Percentiles rank a stretch among this genome's conserved stretches.
These are phyloP conservation scores for Russula abietina DNA, from an alignment of 768 basidiomycete genomes.

Conservation along the genomic window DNA sequence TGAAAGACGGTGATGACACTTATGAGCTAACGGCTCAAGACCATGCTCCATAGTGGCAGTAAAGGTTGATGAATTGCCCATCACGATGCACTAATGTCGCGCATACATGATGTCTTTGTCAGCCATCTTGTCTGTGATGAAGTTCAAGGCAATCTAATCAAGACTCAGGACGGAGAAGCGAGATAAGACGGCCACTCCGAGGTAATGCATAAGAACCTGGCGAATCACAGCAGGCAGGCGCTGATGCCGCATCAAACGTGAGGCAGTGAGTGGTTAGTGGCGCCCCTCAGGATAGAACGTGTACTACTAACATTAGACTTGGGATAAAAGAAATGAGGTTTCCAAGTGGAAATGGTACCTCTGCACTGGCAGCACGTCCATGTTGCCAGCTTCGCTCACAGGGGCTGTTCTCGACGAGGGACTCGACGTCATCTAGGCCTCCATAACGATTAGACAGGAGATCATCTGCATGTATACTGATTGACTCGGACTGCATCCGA, in stretches of 20 bases:
- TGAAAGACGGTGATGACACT: not conserved
- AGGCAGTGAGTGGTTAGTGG: not conserved
- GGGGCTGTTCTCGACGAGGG: conserved; percentile 50
- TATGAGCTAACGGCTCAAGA: not conserved
- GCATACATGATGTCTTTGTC: not conserved
- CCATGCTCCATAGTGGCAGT: not conserved
- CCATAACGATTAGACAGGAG: conserved; percentile 86
- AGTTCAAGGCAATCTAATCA: not conserved
- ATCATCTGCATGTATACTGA: too few relatives aligned
- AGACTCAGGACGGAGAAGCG: not conserved
- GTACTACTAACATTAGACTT: too few relatives aligned
- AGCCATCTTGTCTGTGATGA: not conserved
- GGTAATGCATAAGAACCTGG: not conserved
- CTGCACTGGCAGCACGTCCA: conserved; percentile 71
- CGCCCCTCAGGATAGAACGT: not conserved
- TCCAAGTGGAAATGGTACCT: conserved; percentile 28
- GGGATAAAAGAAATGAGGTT: too few relatives aligned
- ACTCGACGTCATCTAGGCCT: conserved; percentile 70
- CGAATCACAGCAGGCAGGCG: not conserved
- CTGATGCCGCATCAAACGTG: not conserved
- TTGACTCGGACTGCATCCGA: too few relatives aligned
- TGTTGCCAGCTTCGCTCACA: conserved; percentile 54
- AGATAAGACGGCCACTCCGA: not conserved
- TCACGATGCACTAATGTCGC: not conserved
- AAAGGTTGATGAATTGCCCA: not conserved